These are phyloP conservation scores for Alloteropsis angusta DNA, from an alignment of 202 grass and related monocot genomes.

Conservation along the genomic window DNA sequence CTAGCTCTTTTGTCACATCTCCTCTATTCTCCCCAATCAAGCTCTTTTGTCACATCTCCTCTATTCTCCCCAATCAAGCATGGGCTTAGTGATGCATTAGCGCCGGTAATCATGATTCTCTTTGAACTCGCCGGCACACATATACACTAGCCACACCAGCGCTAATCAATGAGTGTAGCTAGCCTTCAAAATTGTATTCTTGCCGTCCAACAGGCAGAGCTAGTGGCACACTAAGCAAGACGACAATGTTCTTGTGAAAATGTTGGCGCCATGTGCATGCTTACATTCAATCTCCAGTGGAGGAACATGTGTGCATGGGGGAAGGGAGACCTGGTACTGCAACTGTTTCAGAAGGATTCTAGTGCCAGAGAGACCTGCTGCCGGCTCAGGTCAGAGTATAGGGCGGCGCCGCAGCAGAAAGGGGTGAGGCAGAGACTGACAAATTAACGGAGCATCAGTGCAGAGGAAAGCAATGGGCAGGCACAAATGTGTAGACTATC, in stretches of 20 bases:
- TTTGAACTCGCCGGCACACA: background rate
- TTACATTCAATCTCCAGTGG: background rate
- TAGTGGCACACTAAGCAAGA: background rate
- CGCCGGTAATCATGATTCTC: conserved; percentile 1
- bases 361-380: background rate
- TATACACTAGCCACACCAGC: background rate
- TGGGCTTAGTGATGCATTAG: conserved; percentile 21
- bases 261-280: background rate
- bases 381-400: background rate
- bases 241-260: background rate
- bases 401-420: conserved; percentile 21
- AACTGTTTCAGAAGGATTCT: background rate
- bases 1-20: background rate
- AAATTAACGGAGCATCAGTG: background rate
- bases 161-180: background rate
- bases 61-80: background rate
- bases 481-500: background rate
- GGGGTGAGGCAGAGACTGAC: background rate
- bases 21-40: too few relatives aligned
- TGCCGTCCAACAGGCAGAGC: background rate
- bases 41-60: conserved; percentile 16
- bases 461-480: conserved; percentile 2
- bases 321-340: conserved; percentile 17
- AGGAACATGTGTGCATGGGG: background rate
- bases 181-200: background rate